A percentile compares a stretch with the other conserved stretches of the same genome.
Evolutionary conservation across 2,329 filamentous ascomycete genomes (phyloP).

Genomic region (Microdochium nivale): DNA sequence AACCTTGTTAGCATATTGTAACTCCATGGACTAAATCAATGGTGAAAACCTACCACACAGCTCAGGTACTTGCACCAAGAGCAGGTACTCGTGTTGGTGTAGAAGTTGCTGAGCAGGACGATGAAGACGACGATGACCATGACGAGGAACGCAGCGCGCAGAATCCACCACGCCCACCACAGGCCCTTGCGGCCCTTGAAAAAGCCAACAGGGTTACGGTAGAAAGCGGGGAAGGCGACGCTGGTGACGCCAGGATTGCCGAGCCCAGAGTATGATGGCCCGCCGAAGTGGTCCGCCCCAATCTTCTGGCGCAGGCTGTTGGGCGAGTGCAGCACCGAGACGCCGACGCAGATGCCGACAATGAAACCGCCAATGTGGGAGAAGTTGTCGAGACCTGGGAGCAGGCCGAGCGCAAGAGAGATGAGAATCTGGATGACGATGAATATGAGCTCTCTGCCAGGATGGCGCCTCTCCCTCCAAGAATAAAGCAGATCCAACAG

Average conservation of each 20-base stretch:
- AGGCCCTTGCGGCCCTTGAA: slow-evolving; percentile 88
- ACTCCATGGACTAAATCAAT: no score
- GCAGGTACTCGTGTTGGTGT: slow-evolving; percentile 67
- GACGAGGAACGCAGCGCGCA: slow-evolving; percentile 70
- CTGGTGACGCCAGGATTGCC: slow-evolving; percentile 28
- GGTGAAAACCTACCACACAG: slow-evolving; percentile 85
- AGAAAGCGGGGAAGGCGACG: slow-evolving; percentile 42
- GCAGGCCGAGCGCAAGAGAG: slow-evolving; percentile 82
- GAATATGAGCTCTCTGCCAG: slow-evolving; percentile 78
- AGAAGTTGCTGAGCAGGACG: slow-evolving; percentile 84
- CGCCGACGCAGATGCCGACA: slow-evolving; percentile 80
- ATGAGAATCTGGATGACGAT: slow-evolving; percentile 79
- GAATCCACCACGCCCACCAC: slow-evolving; percentile 97
- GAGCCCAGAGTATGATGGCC: slow-evolving; percentile 62
- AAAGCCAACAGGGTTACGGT: slow-evolving; percentile 62
- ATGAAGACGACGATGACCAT: slow-evolving; percentile 81
- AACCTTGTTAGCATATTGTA: neutral
- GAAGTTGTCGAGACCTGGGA: slow-evolving; percentile 94
- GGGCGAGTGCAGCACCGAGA: slow-evolving; percentile 84
- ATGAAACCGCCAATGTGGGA: slow-evolving; percentile 93
- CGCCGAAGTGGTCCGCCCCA: slow-evolving; percentile 44
- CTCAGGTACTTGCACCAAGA: slow-evolving; percentile 93
- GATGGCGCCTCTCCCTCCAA: slow-evolving; percentile 71
- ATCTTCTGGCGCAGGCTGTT: slow-evolving; percentile 68
- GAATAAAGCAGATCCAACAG: slow-evolving; percentile 89